Conservation (phyloP, 345 rosid species). For the Theobroma cacao region DNA sequence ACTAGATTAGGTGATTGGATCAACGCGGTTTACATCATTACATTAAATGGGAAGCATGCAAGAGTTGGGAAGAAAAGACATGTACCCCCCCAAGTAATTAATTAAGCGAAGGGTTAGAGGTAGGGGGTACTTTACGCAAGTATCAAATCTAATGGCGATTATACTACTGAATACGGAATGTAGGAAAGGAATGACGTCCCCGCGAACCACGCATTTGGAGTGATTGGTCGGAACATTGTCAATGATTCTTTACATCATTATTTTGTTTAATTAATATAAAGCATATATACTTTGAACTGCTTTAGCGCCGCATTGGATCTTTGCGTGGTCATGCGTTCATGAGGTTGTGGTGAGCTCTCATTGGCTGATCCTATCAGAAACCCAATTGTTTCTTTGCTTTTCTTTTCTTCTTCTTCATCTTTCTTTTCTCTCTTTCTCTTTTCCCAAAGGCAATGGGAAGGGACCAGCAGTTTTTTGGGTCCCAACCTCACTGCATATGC, state of each 20-base stretch:
- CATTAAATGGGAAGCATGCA: neutral
- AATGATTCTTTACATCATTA: conserved; percentile 34
- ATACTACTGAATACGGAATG: conserved; percentile 19
- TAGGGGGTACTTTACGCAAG: conserved; percentile 24
- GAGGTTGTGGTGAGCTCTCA: conserved; percentile 20
- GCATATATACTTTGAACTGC: conserved; percentile 53
- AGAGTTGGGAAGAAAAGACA: neutral
- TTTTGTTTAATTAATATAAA: conserved; percentile 30
- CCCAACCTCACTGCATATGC: too few relatives aligned
- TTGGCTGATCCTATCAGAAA: conserved; percentile 8
- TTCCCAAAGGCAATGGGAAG: conserved; percentile 37
- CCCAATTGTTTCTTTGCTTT: neutral
- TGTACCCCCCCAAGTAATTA: neutral
- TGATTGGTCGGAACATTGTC: conserved; percentile 30
- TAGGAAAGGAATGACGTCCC: conserved; percentile 37
- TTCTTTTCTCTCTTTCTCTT: conserved; percentile 18
- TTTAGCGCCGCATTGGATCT: conserved; percentile 35
- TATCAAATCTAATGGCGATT: conserved; percentile 23
- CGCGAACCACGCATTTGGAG: conserved; percentile 22
- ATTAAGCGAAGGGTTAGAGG: neutral
- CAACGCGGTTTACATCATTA: neutral
- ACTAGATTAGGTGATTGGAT: neutral
- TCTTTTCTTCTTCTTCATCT: neutral
- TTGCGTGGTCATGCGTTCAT: conserved; percentile 24
- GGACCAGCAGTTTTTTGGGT: neutral